Evolutionary conservation across 192 early-diverging fungal genomes (phyloP).

Genomic region (Podila epicladia): DNA sequence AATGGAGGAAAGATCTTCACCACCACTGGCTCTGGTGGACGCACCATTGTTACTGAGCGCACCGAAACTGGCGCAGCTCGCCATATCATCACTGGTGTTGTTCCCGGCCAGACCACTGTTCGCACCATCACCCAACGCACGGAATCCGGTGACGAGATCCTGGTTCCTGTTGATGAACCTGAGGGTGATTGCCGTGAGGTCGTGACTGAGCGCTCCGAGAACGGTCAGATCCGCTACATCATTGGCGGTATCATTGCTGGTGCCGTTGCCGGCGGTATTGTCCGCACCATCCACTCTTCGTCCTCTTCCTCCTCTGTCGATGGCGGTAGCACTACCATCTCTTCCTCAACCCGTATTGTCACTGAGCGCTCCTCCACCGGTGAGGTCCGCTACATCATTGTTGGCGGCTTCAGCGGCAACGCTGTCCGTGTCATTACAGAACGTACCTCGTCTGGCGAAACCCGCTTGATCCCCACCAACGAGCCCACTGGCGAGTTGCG

Average conservation of each 20-base stretch:
- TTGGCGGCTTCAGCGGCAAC: conserved; percentile 34
- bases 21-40: conserved; percentile 44
- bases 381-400: conserved; percentile 31
- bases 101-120: conserved; percentile 29
- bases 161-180: conserved; percentile 40
- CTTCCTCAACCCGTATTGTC: conserved; percentile 44
- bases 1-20: conserved; percentile 36
- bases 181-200: conserved; percentile 47
- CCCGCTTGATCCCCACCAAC: conserved; percentile 37
- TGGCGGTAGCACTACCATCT: conserved; percentile 20
- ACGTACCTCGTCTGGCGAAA: conserved; percentile 27
- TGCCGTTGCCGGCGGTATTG: conserved; percentile 16
- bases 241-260: conserved; percentile 42
- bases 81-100: conserved; percentile 32
- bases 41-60: conserved; percentile 37
- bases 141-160: conserved; percentile 31
- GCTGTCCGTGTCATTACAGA: conserved; percentile 48
- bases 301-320: conserved; percentile 8
- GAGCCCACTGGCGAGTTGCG: conserved; percentile 43
- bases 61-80: conserved; percentile 34
- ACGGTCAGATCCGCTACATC: conserved; percentile 45
- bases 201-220: conserved; percentile 28
- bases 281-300: conserved; percentile 2
- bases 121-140: conserved; percentile 45
- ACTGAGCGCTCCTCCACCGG: conserved; percentile 35